Evolutionary conservation across 2,329 filamentous ascomycete species (phyloP).

Genomic region (Cadophora sp.): DNA sequence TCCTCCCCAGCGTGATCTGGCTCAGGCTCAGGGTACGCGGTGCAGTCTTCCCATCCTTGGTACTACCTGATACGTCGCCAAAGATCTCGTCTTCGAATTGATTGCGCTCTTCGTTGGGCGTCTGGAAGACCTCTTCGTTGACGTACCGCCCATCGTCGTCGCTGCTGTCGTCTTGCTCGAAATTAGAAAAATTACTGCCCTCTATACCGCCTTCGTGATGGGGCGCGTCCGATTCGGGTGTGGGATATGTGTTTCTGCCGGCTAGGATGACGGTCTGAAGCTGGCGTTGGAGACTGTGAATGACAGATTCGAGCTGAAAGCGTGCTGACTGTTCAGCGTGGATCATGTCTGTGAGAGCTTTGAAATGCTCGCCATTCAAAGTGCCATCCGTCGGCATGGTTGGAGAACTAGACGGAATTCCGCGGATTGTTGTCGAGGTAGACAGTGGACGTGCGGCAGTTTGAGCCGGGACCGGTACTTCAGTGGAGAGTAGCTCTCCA

Average conservation of each 20-base stretch:
- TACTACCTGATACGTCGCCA: slow-evolving; percentile 45
- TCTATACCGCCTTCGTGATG: slow-evolving; percentile 11
- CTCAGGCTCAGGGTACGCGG: slow-evolving; percentile 70
- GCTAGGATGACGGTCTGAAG: slow-evolving; percentile 26
- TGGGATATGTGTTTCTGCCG: slow-evolving; percentile 26
- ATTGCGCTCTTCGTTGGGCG: slow-evolving; percentile 55
- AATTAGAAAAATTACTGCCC: slow-evolving; percentile 32
- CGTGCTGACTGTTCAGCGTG: slow-evolving; percentile 63
- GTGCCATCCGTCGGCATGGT: slow-evolving; percentile 37
- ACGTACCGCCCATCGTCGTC: slow-evolving; percentile 43
- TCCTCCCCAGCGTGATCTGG: slow-evolving; percentile 57
- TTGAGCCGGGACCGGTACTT: slow-evolving; percentile 13
- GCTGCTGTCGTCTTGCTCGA: slow-evolving; percentile 42
- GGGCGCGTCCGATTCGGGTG: slow-evolving; percentile 21
- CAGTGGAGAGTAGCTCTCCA: slow-evolving; percentile 13
- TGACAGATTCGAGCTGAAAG: slow-evolving; percentile 60
- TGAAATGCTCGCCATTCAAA: slow-evolving; percentile 54
- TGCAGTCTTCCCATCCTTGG: slow-evolving; percentile 52
- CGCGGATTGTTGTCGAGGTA: slow-evolving; percentile 43
- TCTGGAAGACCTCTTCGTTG: slow-evolving; percentile 58
- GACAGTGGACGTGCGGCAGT: slow-evolving; percentile 40
- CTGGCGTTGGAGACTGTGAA: slow-evolving; percentile 53
- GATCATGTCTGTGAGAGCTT: slow-evolving; percentile 57
- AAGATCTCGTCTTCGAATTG: slow-evolving; percentile 51
- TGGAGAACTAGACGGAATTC: slow-evolving; percentile 38